phyloP scores from a whole-genome alignment of 2,329 filamentous ascomycete species.

The Colletotrichum godetiae region DNA sequence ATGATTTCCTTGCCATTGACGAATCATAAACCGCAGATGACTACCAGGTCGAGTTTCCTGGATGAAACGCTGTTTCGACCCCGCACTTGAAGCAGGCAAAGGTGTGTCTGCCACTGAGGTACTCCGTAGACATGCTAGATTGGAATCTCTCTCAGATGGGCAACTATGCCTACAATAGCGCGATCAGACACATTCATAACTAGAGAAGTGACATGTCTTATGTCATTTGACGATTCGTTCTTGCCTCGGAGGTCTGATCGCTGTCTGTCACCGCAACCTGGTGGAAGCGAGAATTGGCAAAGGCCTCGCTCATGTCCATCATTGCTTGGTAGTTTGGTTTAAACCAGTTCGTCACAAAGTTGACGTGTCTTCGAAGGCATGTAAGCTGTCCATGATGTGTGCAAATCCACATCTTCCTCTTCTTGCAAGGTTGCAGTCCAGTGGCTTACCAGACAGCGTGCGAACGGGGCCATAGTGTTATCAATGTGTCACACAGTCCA shows the following conservation, averaged over 20 bases:
- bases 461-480: not conserved
- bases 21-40: not conserved
- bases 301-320: not conserved
- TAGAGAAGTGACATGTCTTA: not conserved
- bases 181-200: not conserved
- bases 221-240: not conserved
- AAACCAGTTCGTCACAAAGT: not conserved
- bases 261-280: not conserved
- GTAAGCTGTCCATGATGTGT: not conserved
- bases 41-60: not conserved
- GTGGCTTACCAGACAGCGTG: too few relatives aligned
- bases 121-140: not conserved
- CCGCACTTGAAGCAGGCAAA: conserved; percentile 24
- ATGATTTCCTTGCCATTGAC: not conserved
- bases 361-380: not conserved
- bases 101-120: not conserved
- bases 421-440: too few relatives aligned
- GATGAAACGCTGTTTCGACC: conserved; percentile 30
- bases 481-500: not conserved
- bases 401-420: not conserved
- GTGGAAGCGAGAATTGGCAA: not conserved
- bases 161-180: not conserved
- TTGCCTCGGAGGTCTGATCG: not conserved
- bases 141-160: not conserved
- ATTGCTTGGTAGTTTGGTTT: not conserved